Evolutionary conservation across 1,139 yeast species (phyloP), one percentile per base, ranked within the genome.

Genomic region (Pichia sp.): DNA sequence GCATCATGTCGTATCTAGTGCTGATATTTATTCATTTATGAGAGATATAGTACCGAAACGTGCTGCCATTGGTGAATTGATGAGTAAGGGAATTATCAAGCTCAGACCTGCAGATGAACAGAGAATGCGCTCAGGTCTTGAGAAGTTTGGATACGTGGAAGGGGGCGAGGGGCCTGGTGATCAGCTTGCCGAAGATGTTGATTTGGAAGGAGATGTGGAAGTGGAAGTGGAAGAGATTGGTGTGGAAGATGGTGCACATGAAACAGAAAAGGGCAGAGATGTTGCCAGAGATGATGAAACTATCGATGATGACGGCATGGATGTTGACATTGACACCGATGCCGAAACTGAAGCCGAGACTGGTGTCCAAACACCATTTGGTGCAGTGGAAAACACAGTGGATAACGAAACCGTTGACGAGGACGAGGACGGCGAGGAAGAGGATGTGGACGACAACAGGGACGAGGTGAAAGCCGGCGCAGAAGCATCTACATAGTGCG

Each of bases 1-100:
- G 52, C 76, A 93, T 29, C 66, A 69, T 25, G 88, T 86, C 2
- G 94, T 85, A 1, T 55, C 71, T 16, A 66, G 69, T 36, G 75
- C 73, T 44, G 94, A 83, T 37, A 71, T 81, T 25, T 69, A 85
- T 40, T 67, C 69, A 35, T 88, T 88, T 53, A 64, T 88, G 44
- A 59, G 67, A 34, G 87, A 80, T 45, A 71, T 82, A 1, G 74
- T 80, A 5, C 93, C 93, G 8, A 74, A 74, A 49, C 70, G 81
- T 0, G 67, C 66, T 17, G 69, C 74, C 5, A 56, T 81, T 29
- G 70, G 71, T 15, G 69, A 70, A 16, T 62, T 81, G 8, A 67
- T 76, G 7, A 59, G 62, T 25, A 61, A 64, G 37, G 70, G 72
- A 34, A 60, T 61, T 39, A 68, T 75, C 5, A 65, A 69, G 35